Base-by-base conservation (phyloP, 2,329 filamentous ascomycete genomes). In the Ophiocordyceps polyrhachis-furcata region DNA sequence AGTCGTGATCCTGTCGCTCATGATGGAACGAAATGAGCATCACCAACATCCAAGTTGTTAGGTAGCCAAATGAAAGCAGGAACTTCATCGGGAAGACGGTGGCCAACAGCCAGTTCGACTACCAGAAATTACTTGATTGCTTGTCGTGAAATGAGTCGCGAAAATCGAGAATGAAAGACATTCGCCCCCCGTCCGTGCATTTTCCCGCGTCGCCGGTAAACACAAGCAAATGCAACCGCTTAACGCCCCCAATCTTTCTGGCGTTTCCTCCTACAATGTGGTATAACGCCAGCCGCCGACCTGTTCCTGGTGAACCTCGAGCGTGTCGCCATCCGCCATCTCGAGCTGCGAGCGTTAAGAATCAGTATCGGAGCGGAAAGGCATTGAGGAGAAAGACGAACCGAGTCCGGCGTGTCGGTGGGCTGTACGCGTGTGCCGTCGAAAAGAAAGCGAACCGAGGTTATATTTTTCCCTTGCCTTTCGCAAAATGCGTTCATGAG, bases 401-500 rank as follows among this genome's bases (percentile, higher is more conserved):
- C 91, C 48, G 79, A 81, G 46, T 96, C 89, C 1, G 91, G 91
- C 14, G 84, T 94, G 58, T 98, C 91, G 17, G 77, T 79, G 0
- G 83, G 78, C 56, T 93, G 83, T 7, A 98, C 91, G 47, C 91
- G 81, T 54, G 83, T 81, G n/a, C 91, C 91, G 55, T 98, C 91
- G 56, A 96, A 96, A 1, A 98, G 71, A 63, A 98, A 98, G 28
- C 91, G 81, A 42, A 96, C 89, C 5, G 84, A 89, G 31, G 70
- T 76, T 7, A 80, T 68, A 31, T 81, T 77, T 70, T 96, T 96
- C 55, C 91, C 91, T 62, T 95, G 88, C 21, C 91, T 78, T 53
- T 96, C 89, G 64, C 91, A 98, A 63, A 96, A 98, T 19, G 91
- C 91, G 49, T 86, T 82, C 91, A 98, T 98, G 45, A 98, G 72